Percentiles rank a stretch among this genome's conserved stretches.
phyloP scores from a whole-genome alignment of 192 early-diverging fungal genomes.

The Coemansia sp. region DNA sequence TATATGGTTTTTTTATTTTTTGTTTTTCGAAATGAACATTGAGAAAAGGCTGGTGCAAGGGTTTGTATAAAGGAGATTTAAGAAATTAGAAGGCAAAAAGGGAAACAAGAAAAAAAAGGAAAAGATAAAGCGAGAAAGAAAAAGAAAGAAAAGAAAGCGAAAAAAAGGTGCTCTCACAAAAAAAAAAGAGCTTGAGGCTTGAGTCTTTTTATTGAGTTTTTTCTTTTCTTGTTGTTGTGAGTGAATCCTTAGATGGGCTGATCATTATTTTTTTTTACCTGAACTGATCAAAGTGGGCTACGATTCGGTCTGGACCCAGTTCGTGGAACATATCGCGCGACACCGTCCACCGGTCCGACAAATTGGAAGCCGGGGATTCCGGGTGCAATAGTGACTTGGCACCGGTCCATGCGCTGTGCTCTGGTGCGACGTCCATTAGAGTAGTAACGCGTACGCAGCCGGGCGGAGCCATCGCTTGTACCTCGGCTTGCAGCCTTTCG shows the following conservation, averaged over 20 bases:
- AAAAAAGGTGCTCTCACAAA: constrained; percentile 6
- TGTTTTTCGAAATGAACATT: background rate
- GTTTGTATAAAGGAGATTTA: background rate
- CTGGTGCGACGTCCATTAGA: constrained; percentile 9
- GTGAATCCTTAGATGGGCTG: background rate
- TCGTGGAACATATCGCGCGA: constrained; percentile 34
- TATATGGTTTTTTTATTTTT: background rate
- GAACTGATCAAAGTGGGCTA: constrained; percentile 24
- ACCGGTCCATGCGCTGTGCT: constrained; percentile 27
- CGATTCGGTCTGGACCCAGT: constrained; percentile 26
- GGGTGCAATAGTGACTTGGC: constrained; percentile 8
- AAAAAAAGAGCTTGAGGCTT: constrained; percentile 2
- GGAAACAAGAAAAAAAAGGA: background rate
- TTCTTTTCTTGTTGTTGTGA: too few relatives aligned
- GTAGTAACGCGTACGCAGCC: constrained; percentile 21
- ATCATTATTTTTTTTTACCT: constrained; percentile 3
- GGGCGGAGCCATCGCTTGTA: constrained; percentile 80
- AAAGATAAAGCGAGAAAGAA: background rate
- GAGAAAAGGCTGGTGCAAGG: background rate
- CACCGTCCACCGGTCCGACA: constrained; percentile 16
- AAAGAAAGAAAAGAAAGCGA: constrained; percentile 14
- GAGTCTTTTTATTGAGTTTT: background rate
- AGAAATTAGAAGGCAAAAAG: constrained; percentile 5
- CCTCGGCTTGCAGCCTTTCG: constrained; percentile 91
- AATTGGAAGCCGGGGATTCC: background rate